Conservation (phyloP, 1,139 yeast genomes). For the Wickerhamomyces sp. region DNA sequence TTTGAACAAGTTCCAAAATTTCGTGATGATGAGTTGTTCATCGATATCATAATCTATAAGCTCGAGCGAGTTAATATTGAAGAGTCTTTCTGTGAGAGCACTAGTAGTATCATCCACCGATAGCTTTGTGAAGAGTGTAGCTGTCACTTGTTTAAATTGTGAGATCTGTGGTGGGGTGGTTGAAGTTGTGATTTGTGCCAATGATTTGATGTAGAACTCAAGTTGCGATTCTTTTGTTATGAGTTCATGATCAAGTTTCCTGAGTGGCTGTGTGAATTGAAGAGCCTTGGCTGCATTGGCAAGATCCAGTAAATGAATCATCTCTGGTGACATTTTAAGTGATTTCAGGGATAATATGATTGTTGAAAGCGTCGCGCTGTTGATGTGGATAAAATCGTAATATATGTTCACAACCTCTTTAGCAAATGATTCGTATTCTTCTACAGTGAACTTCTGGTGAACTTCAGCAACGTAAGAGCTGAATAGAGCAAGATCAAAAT, state of each 20-base stretch:
- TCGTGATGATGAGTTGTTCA: constrained; percentile 24
- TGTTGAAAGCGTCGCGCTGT: background rate
- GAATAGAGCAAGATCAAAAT: background rate
- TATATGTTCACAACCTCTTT: background rate
- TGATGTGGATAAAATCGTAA: background rate
- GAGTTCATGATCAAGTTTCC: constrained; percentile 1
- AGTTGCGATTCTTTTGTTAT: constrained; percentile 1
- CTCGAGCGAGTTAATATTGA: constrained; percentile 35
- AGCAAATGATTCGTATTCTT: background rate
- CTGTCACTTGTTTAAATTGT: background rate
- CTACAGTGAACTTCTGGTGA: background rate
- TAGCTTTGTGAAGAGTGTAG: constrained; percentile 24
- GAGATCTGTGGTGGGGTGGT: background rate
- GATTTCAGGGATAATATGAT: background rate
- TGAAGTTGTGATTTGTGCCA: background rate
- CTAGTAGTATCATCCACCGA: constrained; percentile 27
- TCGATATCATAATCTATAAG: constrained; percentile 21
- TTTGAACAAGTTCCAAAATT: constrained; percentile 53
- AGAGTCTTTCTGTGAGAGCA: constrained; percentile 35
- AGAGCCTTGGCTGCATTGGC: constrained; percentile 1
- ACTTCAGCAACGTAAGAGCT: background rate
- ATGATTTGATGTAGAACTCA: background rate
- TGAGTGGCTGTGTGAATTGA: background rate
- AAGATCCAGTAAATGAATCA: background rate
- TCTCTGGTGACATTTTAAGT: background rate